Evolutionary conservation across 768 basidiomycete genomes (phyloP).

Genomic region (Tephrocybe sp.): DNA sequence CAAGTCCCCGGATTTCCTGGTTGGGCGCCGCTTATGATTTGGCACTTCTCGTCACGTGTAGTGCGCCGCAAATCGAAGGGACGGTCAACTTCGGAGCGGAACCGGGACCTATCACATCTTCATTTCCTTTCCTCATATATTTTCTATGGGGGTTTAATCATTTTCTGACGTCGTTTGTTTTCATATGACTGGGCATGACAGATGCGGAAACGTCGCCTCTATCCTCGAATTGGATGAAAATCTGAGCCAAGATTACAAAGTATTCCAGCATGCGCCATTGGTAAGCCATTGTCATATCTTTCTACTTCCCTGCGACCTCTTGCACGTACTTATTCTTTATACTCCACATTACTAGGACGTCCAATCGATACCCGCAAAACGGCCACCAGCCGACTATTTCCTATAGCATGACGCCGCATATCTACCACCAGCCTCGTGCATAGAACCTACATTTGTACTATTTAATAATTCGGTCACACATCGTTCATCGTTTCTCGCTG

Average conservation of each 20-base stretch:
- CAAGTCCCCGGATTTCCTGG: neutral
- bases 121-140: neutral
- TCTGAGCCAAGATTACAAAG: slow-evolving; percentile 92
- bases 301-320: slow-evolving; percentile 5
- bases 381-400: slow-evolving; percentile 88
- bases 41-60: neutral
- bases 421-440: neutral
- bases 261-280: slow-evolving; percentile 88
- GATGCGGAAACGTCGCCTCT: slow-evolving; percentile 95
- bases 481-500: too few species aligned
- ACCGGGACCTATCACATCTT: neutral
- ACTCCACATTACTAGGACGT: slow-evolving; percentile 54
- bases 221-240: slow-evolving; percentile 94
- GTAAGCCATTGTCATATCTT: slow-evolving; percentile 43
- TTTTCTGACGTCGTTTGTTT: slow-evolving; percentile 10
- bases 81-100: neutral
- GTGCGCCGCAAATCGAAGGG: slow-evolving; percentile 4
- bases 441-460: slow-evolving; percentile 5
- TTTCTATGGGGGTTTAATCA: neutral
- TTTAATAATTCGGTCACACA: slow-evolving; percentile 3
- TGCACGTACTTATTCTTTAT: neutral
- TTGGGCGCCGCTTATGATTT: neutral
- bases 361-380: slow-evolving; percentile 77
- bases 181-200: slow-evolving; percentile 25
- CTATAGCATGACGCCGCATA: slow-evolving; percentile 37